Percentiles rank a stretch among this genome's conserved stretches.
Conservation (phyloP, 176 grass and related monocot species). For the Aegilops bicornis region DNA sequence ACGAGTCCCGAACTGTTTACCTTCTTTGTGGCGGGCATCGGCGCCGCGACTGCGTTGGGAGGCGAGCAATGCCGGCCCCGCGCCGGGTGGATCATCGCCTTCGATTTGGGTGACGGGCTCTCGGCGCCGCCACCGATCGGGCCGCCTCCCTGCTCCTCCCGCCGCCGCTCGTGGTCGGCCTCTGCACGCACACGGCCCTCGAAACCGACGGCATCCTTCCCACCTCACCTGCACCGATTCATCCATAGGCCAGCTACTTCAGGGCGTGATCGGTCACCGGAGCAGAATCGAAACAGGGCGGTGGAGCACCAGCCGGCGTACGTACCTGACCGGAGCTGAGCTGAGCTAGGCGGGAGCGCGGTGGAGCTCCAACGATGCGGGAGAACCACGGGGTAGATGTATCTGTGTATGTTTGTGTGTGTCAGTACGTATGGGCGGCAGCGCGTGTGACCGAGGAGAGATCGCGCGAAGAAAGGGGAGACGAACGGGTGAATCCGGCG, state of each 20-base stretch:
- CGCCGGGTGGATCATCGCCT: neutral
- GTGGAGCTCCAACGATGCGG: neutral
- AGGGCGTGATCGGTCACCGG: neutral
- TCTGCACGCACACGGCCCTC: constrained; percentile 28
- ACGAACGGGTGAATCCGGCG: constrained; percentile 22
- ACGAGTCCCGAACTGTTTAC: constrained; percentile 9
- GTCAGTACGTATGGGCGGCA: neutral
- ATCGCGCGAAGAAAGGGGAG: neutral
- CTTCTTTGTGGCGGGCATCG: constrained; percentile 20
- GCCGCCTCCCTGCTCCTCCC: constrained; percentile 10
- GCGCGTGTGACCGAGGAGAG: constrained; percentile 7
- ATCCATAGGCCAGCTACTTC: neutral
- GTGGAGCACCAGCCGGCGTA: neutral
- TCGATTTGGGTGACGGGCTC: neutral
- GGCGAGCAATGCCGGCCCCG: constrained; percentile 31
- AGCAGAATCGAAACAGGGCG: too few species aligned
- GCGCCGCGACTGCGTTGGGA: constrained; percentile 27
- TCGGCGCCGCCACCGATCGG: constrained; percentile 11
- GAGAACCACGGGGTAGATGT: neutral
- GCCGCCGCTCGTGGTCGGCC: neutral
- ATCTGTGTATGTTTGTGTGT: neutral
- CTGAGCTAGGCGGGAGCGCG: neutral
- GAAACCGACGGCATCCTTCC: constrained; percentile 34
- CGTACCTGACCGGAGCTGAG: neutral
- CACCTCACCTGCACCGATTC: neutral